Evolutionary conservation across 2,329 filamentous ascomycete genomes (phyloP).

Genomic region (Monosporascus sp.): DNA sequence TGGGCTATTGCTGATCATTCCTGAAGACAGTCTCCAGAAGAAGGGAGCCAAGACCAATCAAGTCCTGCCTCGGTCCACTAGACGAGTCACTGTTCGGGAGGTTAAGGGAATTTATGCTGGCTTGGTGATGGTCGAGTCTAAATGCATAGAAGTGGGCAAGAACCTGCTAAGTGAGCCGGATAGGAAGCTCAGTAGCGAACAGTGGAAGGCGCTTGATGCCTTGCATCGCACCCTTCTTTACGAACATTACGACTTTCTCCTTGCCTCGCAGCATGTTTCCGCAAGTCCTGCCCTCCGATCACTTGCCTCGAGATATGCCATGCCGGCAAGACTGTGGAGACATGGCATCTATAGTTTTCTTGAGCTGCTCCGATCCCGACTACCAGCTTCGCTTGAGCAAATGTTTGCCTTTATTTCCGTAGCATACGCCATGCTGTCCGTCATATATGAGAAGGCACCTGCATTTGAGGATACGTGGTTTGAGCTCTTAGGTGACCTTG

Average conservation of each 20-base stretch:
- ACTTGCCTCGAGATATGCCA: conserved; percentile 75
- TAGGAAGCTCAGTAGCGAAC: conserved; percentile 53
- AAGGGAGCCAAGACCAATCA: no score
- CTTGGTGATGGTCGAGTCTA: conserved; percentile 78
- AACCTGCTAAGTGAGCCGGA: conserved; percentile 43
- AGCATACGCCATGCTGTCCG: conserved; percentile 83
- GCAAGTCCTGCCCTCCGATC: conserved; percentile 63
- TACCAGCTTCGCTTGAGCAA: conserved; percentile 75
- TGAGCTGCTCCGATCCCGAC: conserved; percentile 66
- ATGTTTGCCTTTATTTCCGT: conserved; percentile 90
- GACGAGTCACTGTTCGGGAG: no score
- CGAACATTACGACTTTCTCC: conserved; percentile 81
- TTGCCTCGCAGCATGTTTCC: conserved; percentile 81
- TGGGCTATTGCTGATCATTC: no score
- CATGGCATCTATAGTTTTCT: conserved; percentile 86
- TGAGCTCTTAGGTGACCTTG: conserved; percentile 83
- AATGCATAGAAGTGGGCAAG: conserved; percentile 79
- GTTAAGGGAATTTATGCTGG: conserved; percentile 81
- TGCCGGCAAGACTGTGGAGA: conserved; percentile 92
- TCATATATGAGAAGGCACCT: conserved; percentile 80
- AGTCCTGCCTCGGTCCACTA: no score
- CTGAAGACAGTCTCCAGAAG: no score
- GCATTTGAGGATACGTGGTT: conserved; percentile 87
- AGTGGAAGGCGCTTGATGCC: conserved; percentile 81
- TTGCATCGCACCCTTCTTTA: conserved; percentile 76